Percentiles rank a stretch among this genome's conserved stretches.
These are phyloP conservation scores for Citrus reticulata DNA, from an alignment of 345 rosid genomes.

Conservation along the genomic window DNA sequence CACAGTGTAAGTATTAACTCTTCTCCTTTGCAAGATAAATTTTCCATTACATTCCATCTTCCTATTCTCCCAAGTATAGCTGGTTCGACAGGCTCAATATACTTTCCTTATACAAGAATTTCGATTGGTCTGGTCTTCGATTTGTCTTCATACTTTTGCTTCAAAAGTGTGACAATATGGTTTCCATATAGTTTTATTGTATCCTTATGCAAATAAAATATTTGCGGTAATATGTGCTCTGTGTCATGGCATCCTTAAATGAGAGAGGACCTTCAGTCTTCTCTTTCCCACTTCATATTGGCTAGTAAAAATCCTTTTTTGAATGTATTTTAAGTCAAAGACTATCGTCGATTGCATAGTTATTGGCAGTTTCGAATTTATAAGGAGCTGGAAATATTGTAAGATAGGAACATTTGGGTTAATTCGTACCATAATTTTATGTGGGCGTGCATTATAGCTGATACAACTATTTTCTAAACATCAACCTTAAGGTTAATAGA, in stretches of 20 bases:
- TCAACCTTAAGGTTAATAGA: not conserved
- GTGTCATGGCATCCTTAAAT: not conserved
- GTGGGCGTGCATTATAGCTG: not conserved
- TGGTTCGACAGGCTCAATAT: not conserved
- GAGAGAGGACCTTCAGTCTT: not conserved
- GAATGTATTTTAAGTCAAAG: not conserved
- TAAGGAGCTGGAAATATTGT: not conserved
- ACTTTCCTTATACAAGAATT: not conserved
- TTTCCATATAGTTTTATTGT: not conserved
- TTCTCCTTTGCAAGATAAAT: not conserved
- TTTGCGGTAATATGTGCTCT: not conserved
- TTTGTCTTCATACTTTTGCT: not conserved
- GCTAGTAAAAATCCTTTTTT: not conserved
- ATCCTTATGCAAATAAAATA: not conserved
- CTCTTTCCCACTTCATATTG: not conserved
- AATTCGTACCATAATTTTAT: not conserved
- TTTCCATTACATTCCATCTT: not conserved
- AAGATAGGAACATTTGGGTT: not conserved
- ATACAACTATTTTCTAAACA: not conserved
- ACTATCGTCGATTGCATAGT: not conserved
- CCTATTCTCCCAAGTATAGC: not conserved
- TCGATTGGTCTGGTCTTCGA: not conserved
- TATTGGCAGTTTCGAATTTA: not conserved
- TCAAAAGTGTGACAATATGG: not conserved
- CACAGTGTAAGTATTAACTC: conserved; percentile 42